These are phyloP conservation scores for Saccharomycopsis fibuligera DNA, from an alignment of 805 yeast species.

Conservation along the genomic window DNA sequence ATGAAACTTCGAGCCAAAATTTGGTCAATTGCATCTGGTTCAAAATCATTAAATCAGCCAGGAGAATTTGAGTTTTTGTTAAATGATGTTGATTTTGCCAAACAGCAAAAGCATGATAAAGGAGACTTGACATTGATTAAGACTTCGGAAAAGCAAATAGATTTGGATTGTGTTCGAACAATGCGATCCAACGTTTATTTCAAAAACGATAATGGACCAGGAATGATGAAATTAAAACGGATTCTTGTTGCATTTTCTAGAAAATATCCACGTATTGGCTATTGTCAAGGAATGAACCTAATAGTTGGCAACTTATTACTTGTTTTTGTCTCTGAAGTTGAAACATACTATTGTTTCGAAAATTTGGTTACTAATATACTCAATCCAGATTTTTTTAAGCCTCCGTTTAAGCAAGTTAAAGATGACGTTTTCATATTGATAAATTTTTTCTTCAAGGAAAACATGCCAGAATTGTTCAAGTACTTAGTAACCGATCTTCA, in stretches of 20 bases:
- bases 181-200: constrained; percentile 50
- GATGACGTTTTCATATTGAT: constrained; percentile 36
- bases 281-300: constrained; percentile 58
- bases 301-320: constrained; percentile 47
- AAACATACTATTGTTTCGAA: constrained; percentile 48
- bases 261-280: constrained; percentile 43
- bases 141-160: constrained; percentile 38
- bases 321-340: constrained; percentile 40
- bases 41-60: constrained; percentile 36
- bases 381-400: constrained; percentile 38
- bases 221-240: constrained; percentile 39
- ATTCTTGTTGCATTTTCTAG: constrained; percentile 45
- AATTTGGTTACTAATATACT: constrained; percentile 43
- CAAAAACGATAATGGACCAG: constrained; percentile 46
- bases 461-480: constrained; percentile 34
- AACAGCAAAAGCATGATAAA: neutral
- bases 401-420: constrained; percentile 31
- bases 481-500: constrained; percentile 31
- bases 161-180: constrained; percentile 48
- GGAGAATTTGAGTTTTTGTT: constrained; percentile 39
- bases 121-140: neutral
- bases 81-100: constrained; percentile 11
- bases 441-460: constrained; percentile 28
- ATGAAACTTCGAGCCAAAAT: constrained; percentile 39
- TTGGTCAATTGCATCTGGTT: constrained; percentile 53